A percentile compares a stretch with the other conserved stretches of the same genome.
Conservation (phyloP, 768 basidiomycete species). For the Tylopilus balloui region DNA sequence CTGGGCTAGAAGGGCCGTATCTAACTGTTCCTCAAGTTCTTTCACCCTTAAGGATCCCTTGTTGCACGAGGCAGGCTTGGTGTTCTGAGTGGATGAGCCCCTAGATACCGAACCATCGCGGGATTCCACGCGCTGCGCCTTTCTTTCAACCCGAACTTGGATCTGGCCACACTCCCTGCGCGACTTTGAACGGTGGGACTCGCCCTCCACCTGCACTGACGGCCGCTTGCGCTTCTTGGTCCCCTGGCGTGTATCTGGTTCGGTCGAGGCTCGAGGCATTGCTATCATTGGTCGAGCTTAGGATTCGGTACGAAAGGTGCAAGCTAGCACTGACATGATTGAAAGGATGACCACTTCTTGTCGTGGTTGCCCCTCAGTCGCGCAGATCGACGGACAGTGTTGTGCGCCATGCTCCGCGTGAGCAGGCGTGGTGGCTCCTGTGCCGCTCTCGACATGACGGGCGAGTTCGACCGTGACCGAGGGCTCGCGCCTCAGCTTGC, state of each 20-base stretch:
- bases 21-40: constrained; percentile 41
- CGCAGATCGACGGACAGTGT: constrained; percentile 19
- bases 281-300: constrained; percentile 9
- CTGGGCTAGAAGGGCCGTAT: constrained; percentile 38
- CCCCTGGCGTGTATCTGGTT: background rate
- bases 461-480: background rate
- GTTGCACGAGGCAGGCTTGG: constrained; percentile 24
- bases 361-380: constrained; percentile 12
- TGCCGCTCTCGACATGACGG: constrained; percentile 18
- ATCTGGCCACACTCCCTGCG: constrained; percentile 15
- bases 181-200: constrained; percentile 1
- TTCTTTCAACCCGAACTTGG: constrained; percentile 1
- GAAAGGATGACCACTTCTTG: background rate
- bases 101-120: background rate
- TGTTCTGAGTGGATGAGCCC: background rate
- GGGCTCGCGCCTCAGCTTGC: background rate
- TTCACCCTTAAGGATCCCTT: constrained; percentile 35
- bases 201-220: background rate
- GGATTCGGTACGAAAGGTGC: background rate
- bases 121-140: background rate
- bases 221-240: constrained; percentile 12
- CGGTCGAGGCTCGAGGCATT: background rate
- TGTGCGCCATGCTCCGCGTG: constrained; percentile 26
- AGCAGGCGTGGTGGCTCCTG: constrained; percentile 11
- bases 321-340: constrained; percentile 13